Conservation (phyloP, 2,329 filamentous ascomycete species). For the Hypoxylon sp. region DNA sequence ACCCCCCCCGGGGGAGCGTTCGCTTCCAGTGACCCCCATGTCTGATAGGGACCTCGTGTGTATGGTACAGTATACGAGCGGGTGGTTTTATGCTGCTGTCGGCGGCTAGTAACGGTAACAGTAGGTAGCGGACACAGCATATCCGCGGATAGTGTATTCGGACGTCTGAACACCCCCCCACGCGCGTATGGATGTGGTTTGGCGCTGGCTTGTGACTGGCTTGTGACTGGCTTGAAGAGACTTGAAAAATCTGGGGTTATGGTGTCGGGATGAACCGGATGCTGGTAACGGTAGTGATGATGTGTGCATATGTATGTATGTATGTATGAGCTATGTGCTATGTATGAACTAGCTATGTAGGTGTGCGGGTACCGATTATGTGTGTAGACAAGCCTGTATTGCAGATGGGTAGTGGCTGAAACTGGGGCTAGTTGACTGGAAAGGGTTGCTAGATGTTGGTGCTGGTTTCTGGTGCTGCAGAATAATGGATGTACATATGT, state of each 20-base stretch:
- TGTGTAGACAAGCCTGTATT: neutral
- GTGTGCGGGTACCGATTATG: neutral
- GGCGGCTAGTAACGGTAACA: conserved; percentile 42
- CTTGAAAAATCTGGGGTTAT: neutral
- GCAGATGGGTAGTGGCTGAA: neutral
- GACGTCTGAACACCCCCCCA: conserved; percentile 3
- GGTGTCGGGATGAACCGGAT: conserved; percentile 33
- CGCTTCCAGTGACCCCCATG: conserved; percentile 6
- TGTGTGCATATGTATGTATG: conserved; percentile 23
- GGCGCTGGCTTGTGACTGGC: neutral
- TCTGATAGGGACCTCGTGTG: conserved; percentile 8
- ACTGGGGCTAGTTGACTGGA: neutral
- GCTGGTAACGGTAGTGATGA: conserved; percentile 34
- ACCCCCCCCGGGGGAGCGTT: too few species aligned
- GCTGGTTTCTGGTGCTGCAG: neutral
- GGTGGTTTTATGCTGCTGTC: neutral
- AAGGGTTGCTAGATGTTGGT: conserved; percentile 2
- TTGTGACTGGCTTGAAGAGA: neutral
- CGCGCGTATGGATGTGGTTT: conserved; percentile 2
- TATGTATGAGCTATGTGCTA: too few species aligned
- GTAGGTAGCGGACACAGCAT: conserved; percentile 3
- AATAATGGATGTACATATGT: neutral
- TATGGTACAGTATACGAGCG: conserved; percentile 19
- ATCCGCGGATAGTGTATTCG: neutral
- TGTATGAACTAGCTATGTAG: neutral